These are phyloP conservation scores for Pulveroboletus sp. DNA, from an alignment of 768 basidiomycete species.

Conservation along the genomic window DNA sequence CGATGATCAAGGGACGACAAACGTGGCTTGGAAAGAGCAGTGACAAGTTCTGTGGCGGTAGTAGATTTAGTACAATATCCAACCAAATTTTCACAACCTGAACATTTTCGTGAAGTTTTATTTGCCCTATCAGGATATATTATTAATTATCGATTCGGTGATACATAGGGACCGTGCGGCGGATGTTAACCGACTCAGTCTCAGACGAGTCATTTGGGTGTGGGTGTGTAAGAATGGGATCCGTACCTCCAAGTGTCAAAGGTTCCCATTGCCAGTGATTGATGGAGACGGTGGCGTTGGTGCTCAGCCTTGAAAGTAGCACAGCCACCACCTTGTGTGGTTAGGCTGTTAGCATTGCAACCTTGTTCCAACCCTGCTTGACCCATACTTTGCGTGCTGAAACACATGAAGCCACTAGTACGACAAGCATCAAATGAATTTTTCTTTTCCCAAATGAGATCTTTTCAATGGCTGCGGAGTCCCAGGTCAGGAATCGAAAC, in stretches of 20 bases:
- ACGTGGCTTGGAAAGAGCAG: constrained; percentile 23
- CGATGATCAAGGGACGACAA: constrained; percentile 41
- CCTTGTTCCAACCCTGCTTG: constrained; percentile 20
- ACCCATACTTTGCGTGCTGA: constrained; percentile 15
- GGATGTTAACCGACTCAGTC: neutral
- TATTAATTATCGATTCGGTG: constrained; percentile 1
- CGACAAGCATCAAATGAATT: constrained; percentile 1
- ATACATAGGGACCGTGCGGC: constrained; percentile 1
- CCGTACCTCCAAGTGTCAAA: constrained; percentile 1
- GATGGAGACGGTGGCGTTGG: constrained; percentile 26
- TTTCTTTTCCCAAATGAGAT: neutral
- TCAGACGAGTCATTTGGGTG: neutral
- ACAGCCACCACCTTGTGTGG: constrained; percentile 20
- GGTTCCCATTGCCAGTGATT: constrained; percentile 9
- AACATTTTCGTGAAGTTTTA: neutral
- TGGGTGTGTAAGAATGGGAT: neutral
- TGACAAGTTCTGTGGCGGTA: constrained; percentile 21
- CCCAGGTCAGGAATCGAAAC: neutral
- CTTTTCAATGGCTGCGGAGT: neutral
- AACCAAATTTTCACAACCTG: too few relatives aligned
- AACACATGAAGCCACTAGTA: constrained; percentile 8
- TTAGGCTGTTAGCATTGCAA: constrained; percentile 25
- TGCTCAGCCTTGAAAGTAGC: constrained; percentile 21
- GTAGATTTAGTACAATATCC: constrained; percentile 11
- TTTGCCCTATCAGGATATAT: neutral